phyloP scores from a whole-genome alignment of 2,329 filamentous ascomycete species.

The Alternaria sp. region DNA sequence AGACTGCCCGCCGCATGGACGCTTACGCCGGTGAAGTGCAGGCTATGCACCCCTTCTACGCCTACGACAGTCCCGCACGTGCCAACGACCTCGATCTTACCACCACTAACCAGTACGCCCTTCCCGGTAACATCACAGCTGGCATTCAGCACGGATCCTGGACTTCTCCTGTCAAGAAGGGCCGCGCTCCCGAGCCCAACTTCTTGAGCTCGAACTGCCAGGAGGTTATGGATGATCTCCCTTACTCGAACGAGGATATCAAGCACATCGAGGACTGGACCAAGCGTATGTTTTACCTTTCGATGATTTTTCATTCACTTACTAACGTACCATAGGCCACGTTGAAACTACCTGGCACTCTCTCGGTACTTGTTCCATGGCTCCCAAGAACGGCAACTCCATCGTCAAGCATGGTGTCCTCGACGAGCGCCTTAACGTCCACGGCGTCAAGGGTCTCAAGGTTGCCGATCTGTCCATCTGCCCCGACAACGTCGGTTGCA shows the following conservation, averaged over 20 bases:
- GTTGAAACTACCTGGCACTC: slow-evolving; percentile 80
- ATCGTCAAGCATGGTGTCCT: slow-evolving; percentile 83
- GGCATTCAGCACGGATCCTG: slow-evolving; percentile 78
- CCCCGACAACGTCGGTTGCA: slow-evolving; percentile 74
- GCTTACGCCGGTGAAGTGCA: slow-evolving; percentile 77
- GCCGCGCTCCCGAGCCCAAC: slow-evolving; percentile 58
- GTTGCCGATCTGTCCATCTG: slow-evolving; percentile 79
- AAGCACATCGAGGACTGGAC: slow-evolving; percentile 71
- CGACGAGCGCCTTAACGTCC: slow-evolving; percentile 79
- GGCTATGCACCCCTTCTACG: slow-evolving; percentile 73
- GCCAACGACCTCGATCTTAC: slow-evolving; percentile 76
- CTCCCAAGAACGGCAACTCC: slow-evolving; percentile 76
- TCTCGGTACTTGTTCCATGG: slow-evolving; percentile 77
- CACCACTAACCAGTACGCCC: slow-evolving; percentile 78
- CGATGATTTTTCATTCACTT: neutral
- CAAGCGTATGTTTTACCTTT: slow-evolving; percentile 46
- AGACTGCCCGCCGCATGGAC: slow-evolving; percentile 80
- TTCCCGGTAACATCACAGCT: slow-evolving; percentile 74
- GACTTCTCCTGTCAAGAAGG: slow-evolving; percentile 67
- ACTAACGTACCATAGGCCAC: slow-evolving; percentile 54
- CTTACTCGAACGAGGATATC: slow-evolving; percentile 71
- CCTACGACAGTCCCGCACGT: slow-evolving; percentile 73
- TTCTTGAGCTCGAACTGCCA: slow-evolving; percentile 71
- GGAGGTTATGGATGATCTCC: slow-evolving; percentile 67
- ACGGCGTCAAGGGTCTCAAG: slow-evolving; percentile 79